phyloP scores from a whole-genome alignment of 2,329 filamentous ascomycete species.

The Hyphodiscus sp. region DNA sequence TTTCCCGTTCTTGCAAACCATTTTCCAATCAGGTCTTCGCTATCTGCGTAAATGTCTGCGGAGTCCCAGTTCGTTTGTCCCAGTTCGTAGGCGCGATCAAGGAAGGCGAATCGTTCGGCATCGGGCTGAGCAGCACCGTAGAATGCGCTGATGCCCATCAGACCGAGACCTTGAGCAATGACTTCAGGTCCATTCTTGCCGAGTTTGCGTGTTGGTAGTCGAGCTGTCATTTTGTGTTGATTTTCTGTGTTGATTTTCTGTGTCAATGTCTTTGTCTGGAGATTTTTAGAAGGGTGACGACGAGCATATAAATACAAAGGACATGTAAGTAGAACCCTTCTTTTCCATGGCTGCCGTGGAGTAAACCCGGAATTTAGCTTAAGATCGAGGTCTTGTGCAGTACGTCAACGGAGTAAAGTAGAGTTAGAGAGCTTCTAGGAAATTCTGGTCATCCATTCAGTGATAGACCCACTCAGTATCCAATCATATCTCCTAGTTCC shows the following conservation, averaged over 20 bases:
- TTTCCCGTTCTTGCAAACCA: slow-evolving; percentile 40
- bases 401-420: too few species aligned
- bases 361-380: too few species aligned
- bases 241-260: background rate
- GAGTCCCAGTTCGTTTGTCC: slow-evolving; percentile 34
- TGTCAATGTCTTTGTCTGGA: too few species aligned
- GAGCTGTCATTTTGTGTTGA: slow-evolving; percentile 9
- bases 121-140: slow-evolving; percentile 24
- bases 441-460: too few species aligned
- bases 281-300: background rate
- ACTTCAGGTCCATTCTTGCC: slow-evolving; percentile 24
- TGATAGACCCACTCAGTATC: too few species aligned
- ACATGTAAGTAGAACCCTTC: too few species aligned
- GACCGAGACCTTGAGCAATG: slow-evolving; percentile 22
- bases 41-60: slow-evolving; percentile 36
- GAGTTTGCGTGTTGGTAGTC: slow-evolving; percentile 21
- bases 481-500: too few species aligned
- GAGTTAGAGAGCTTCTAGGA: too few species aligned
- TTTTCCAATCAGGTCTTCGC: slow-evolving; percentile 39
- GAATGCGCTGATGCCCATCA: slow-evolving; percentile 18
- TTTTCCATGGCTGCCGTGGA: too few species aligned
- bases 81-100: slow-evolving; percentile 33
- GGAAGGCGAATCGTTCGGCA: slow-evolving; percentile 31
- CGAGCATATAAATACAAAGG: background rate
- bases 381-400: too few species aligned